phyloP scores from a whole-genome alignment of 331 rosid genomes.

The Arachis monticola region DNA sequence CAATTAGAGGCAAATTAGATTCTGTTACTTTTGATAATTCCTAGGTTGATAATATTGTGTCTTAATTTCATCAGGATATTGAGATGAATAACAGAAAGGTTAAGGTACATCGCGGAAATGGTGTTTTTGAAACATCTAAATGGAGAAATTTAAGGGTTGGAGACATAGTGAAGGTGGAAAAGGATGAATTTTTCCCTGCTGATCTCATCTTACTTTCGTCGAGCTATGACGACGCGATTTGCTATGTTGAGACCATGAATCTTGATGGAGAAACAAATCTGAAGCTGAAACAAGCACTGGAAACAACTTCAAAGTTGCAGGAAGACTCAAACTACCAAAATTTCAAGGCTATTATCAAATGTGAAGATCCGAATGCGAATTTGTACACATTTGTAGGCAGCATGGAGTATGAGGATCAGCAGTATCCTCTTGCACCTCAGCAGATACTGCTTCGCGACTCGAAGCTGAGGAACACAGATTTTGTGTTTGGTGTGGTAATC shows the following conservation, averaged over 20 bases:
- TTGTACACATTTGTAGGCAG: constrained; percentile 84
- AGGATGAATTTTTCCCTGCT: constrained; percentile 91
- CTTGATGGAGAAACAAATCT: constrained; percentile 97
- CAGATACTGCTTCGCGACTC: constrained; percentile 95
- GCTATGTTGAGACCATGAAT: constrained; percentile 95
- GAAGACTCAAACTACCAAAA: constrained; percentile 62
- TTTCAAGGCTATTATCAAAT: constrained; percentile 76
- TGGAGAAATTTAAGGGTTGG: constrained; percentile 94
- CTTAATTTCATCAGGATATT: constrained; percentile 66
- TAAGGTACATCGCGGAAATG: constrained; percentile 66
- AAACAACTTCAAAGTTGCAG: constrained; percentile 71
- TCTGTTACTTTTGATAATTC: constrained; percentile 8
- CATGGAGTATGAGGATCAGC: constrained; percentile 67
- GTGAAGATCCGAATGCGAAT: constrained; percentile 97
- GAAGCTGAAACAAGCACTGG: constrained; percentile 78
- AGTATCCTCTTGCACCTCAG: constrained; percentile 80
- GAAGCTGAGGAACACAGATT: constrained; percentile 90
- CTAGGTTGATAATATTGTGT: constrained; percentile 44
- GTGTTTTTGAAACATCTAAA: constrained; percentile 58
- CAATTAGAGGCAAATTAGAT: background rate
- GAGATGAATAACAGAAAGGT: constrained; percentile 90
- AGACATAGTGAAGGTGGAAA: constrained; percentile 84
- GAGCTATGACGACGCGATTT: constrained; percentile 82
- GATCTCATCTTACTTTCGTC: constrained; percentile 91
- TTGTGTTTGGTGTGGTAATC: constrained; percentile 82